Percentiles rank a stretch among this genome's conserved stretches.
phyloP scores from a whole-genome alignment of 805 yeast species.

The Barnettozyma botsteinii region DNA sequence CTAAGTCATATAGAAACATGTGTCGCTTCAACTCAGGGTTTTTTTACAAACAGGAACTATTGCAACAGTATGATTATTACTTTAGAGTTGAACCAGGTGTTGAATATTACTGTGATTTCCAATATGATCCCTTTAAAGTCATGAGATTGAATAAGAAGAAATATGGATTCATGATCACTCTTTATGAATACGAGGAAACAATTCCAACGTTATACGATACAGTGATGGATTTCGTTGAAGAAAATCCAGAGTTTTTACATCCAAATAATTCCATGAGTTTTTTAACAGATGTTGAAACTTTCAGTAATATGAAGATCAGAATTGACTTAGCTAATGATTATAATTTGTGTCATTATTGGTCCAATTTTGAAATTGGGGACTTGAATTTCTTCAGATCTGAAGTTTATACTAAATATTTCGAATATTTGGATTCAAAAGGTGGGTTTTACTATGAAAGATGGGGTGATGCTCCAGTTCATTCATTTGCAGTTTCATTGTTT shows the following conservation, averaged over 20 bases:
- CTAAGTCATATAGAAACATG: constrained; percentile 81
- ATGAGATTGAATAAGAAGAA: constrained; percentile 71
- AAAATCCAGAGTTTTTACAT: constrained; percentile 58
- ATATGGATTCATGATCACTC: constrained; percentile 82
- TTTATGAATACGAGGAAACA: constrained; percentile 79
- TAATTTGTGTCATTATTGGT: constrained; percentile 84
- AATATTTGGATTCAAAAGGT: constrained; percentile 57
- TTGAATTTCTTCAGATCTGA: constrained; percentile 66
- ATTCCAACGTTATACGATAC: constrained; percentile 81
- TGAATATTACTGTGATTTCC: constrained; percentile 80
- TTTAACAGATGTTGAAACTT: constrained; percentile 43
- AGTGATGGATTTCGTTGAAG: constrained; percentile 53
- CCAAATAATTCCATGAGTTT: constrained; percentile 56
- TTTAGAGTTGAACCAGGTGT: constrained; percentile 96
- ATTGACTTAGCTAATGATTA: constrained; percentile 44
- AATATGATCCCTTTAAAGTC: constrained; percentile 79
- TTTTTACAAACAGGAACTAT: constrained; percentile 73
- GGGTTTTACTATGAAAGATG: constrained; percentile 86
- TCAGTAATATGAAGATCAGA: constrained; percentile 29
- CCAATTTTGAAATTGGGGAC: constrained; percentile 75
- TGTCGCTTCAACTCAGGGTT: constrained; percentile 91
- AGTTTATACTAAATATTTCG: constrained; percentile 55
- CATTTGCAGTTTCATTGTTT: constrained; percentile 59
- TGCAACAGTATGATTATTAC: constrained; percentile 76
- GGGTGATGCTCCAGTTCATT: constrained; percentile 95